Evolutionary conservation across 345 rosid genomes (phyloP), one percentile per base, ranked within the genome.

Genomic region (Populus alba): DNA sequence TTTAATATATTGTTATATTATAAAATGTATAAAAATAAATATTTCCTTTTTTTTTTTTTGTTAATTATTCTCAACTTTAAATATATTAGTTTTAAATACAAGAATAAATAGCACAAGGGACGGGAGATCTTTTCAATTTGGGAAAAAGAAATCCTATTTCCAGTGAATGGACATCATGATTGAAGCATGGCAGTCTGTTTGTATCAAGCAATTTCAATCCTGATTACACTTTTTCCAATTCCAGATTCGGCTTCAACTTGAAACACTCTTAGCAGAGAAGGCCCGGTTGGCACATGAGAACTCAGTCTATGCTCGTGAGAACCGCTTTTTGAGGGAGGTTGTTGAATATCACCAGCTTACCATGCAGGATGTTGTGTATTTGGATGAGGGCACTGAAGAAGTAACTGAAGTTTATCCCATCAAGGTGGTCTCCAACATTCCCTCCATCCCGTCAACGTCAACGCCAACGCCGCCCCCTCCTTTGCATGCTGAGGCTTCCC

Each of bases 321-420:
- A 82, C 69, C 82, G 85, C 37, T 82, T 82, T 74, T 66, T 82
- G 12, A 79, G 82, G 77, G 85, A 82, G 69, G 82, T 82, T 57
- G 85, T 82, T 16, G 85, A 82, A 68, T 82, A 82, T 75, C 85
- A 82, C 71, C 82, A 79, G 73, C 80, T 82, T n/a, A 82, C 85
- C 5, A 82, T 82, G 85, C 85, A 82, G 57, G 85, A 79, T 71
- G 85, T 82, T 9, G 77, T 82, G 1, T 82, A 82, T 75, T 59
- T 82, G n/a, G 85, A 82, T 61, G 85, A 82, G 72, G 80, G 82
- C 47, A 82, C 82, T 13, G 85, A 82, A 74, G 85, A 82, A 78
- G 82, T 82, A 63, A 79, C 82, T n/a, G 85, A 82, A 79, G 85
- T 82, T 66, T 82, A 82, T 79, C 75, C 98, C 37, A 75, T 84